Conservation (phyloP, 495 filamentous ascomycete genomes). For the Aspergillus taichungensis region DNA sequence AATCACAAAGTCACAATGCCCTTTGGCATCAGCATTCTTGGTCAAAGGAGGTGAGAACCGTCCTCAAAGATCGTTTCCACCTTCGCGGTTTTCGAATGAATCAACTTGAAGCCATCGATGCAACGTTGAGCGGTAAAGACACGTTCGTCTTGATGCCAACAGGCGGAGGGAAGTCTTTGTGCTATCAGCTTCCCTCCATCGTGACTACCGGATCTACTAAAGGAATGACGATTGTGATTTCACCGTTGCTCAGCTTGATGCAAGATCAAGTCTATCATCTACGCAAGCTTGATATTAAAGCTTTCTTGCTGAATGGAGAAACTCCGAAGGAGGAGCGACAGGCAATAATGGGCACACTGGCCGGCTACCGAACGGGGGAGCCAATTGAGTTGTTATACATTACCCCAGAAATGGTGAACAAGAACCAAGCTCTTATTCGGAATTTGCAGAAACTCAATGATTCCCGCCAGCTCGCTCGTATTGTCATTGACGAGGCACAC, state of each 20-base stretch:
- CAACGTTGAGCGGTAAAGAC: conserved; percentile 78
- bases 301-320: conserved; percentile 72
- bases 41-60: conserved; percentile 76
- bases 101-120: conserved; percentile 92
- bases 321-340: conserved; percentile 44
- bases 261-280: conserved; percentile 87
- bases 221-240: conserved; percentile 87
- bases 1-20: conserved; percentile 25
- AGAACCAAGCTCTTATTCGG: conserved; percentile 54
- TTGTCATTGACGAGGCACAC: conserved; percentile 97
- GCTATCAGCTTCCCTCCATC: conserved; percentile 89
- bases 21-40: conserved; percentile 51
- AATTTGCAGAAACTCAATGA: conserved; percentile 54
- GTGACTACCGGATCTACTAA: conserved; percentile 70
- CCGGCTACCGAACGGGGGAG: conserved; percentile 53
- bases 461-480: conserved; percentile 64
- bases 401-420: conserved; percentile 92
- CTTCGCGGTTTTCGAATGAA: conserved; percentile 81
- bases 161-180: conserved; percentile 92
- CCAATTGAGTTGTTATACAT: conserved; percentile 81
- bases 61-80: conserved; percentile 69
- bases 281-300: conserved; percentile 61
- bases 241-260: conserved; percentile 93
- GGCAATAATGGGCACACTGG: conserved; percentile 51
- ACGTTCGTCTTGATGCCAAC: conserved; percentile 96